A percentile compares a stretch with the other conserved stretches of the same genome.
Evolutionary conservation across 441 rosid species (phyloP).

Genomic region (Bocquillonia castaneifolia): DNA sequence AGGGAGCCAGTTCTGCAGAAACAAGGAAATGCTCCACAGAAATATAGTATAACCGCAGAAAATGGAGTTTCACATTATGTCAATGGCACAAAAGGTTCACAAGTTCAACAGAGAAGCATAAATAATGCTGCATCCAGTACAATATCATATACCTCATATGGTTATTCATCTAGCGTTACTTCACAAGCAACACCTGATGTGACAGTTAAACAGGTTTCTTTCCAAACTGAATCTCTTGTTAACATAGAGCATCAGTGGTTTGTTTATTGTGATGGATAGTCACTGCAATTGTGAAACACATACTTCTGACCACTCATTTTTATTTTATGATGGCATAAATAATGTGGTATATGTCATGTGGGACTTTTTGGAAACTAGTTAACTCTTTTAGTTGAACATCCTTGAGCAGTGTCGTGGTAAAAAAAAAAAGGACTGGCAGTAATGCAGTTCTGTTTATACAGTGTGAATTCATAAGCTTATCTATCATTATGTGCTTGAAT

Average conservation of each 20-base stretch:
- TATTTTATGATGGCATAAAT: neutral
- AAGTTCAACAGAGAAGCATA: conserved; percentile 30
- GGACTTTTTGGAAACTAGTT: neutral
- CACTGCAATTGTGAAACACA: neutral
- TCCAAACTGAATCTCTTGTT: neutral
- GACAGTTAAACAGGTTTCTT: conserved; percentile 33
- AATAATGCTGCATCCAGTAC: conserved; percentile 25
- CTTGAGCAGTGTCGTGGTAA: neutral
- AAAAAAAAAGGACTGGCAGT: neutral
- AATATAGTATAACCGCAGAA: conserved; percentile 25
- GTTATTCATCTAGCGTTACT: conserved; percentile 33
- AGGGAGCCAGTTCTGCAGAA: conserved; percentile 16
- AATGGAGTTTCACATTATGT: conserved; percentile 46
- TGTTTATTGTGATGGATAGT: neutral
- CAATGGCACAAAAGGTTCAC: conserved; percentile 43
- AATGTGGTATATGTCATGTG: neutral
- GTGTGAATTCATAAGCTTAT: neutral
- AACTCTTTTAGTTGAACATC: neutral
- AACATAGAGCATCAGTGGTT: neutral
- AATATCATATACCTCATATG: conserved; percentile 25
- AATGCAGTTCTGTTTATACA: neutral
- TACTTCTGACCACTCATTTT: neutral
- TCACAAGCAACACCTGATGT: conserved; percentile 23
- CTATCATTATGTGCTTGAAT: neutral
- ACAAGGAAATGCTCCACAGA: conserved; percentile 20